phyloP scores from a whole-genome alignment of 208 protist species.

The Ichthyophonus hoferi region DNA sequence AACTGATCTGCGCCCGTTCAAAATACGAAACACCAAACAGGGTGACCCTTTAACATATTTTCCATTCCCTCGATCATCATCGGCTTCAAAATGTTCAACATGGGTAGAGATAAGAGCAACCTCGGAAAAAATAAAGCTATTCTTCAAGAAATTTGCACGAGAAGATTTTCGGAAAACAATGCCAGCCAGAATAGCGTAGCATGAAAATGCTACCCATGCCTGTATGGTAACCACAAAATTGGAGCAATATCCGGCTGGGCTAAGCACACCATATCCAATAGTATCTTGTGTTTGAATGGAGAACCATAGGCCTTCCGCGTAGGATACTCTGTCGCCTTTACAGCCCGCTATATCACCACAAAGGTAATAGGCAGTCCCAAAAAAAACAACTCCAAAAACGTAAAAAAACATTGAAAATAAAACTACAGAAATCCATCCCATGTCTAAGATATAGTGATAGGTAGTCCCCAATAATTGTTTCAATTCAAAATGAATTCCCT shows the following conservation, averaged over 20 bases:
- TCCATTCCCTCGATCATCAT: neutral
- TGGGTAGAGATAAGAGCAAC: neutral
- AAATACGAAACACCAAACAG: neutral
- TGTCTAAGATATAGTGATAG: too few relatives aligned
- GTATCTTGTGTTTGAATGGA: conserved; percentile 12
- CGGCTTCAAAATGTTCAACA: neutral
- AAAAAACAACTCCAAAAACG: neutral
- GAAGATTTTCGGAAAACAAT: neutral
- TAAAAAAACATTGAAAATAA: neutral
- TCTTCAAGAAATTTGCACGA: neutral
- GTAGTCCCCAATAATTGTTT: too few relatives aligned
- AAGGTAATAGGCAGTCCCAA: neutral
- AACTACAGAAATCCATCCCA: neutral
- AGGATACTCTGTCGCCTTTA: neutral
- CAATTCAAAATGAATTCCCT: too few relatives aligned
- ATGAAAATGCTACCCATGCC: neutral
- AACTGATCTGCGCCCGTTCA: neutral
- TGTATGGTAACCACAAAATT: neutral
- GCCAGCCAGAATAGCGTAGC: neutral
- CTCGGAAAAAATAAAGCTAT: neutral
- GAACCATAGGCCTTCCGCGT: neutral
- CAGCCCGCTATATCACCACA: neutral
- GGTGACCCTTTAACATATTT: neutral
- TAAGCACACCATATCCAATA: conserved; percentile 16
- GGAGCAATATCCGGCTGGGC: neutral